phyloP scores from a whole-genome alignment of 202 grass and related monocot genomes.

The Carex sylvatica region DNA sequence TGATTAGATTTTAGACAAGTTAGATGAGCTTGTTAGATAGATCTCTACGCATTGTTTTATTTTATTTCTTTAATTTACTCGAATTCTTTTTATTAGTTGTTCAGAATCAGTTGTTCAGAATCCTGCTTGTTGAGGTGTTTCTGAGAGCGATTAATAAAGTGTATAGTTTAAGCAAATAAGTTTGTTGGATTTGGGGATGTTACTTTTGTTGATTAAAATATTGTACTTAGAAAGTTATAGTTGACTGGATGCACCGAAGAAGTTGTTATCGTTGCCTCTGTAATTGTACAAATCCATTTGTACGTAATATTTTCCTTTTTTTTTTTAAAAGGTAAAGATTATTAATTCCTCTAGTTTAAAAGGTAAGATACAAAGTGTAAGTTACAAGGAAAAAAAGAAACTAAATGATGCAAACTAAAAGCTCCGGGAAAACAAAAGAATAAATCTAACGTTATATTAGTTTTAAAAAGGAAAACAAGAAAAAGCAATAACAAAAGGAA shows the following conservation, averaged over 20 bases:
- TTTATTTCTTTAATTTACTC: neutral
- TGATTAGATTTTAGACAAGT: slow-evolving; percentile 21
- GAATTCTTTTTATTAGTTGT: neutral
- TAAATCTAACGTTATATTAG: too few relatives aligned
- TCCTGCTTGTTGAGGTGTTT: too few relatives aligned
- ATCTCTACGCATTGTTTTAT: too few relatives aligned
- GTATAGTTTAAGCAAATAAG: neutral
- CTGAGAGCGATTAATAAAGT: neutral
- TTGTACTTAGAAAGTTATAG: too few relatives aligned
- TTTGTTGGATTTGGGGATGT: neutral
- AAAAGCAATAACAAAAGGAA: too few relatives aligned
- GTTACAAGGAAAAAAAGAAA: neutral
- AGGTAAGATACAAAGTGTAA: neutral
- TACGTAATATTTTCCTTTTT: neutral
- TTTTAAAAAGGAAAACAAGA: too few relatives aligned
- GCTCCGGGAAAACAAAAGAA: too few relatives aligned
- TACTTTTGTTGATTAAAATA: too few relatives aligned
- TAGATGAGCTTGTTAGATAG: neutral
- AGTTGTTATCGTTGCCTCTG: too few relatives aligned
- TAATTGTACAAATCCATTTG: neutral
- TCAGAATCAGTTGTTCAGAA: neutral
- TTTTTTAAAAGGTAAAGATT: neutral
- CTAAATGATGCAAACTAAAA: neutral
- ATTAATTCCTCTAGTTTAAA: too few relatives aligned
- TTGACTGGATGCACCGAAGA: too few relatives aligned